Conservation (phyloP, 257 asterid species). For the Lantana camara region DNA sequence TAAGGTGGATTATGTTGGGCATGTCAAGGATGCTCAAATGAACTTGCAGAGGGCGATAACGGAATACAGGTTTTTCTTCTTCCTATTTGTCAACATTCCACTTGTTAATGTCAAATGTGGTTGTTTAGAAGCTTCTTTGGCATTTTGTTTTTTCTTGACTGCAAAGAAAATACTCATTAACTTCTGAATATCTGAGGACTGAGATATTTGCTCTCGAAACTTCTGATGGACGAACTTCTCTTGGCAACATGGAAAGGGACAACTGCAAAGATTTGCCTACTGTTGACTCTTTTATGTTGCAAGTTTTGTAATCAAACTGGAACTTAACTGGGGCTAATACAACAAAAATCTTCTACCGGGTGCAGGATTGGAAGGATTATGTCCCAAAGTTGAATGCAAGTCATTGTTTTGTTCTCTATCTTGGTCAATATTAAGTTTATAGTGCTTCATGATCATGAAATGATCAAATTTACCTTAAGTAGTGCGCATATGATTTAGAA, state of each 20-base stretch:
- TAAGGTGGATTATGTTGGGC: conserved; percentile 80
- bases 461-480: background rate
- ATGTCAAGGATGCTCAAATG: conserved; percentile 83
- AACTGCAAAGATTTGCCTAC: background rate
- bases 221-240: conserved; percentile 16
- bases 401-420: background rate
- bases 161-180: conserved; percentile 18
- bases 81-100: conserved; percentile 24
- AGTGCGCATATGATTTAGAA: background rate
- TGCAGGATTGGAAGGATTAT: conserved; percentile 2
- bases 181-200: no score
- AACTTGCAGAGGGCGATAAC: conserved; percentile 67
- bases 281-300: conserved; percentile 20
- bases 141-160: conserved; percentile 21
- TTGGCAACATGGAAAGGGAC: conserved; percentile 15
- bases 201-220: conserved; percentile 13
- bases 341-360: conserved; percentile 7
- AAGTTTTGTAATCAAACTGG: conserved; percentile 5
- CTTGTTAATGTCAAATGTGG: conserved; percentile 23
- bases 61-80: conserved; percentile 65
- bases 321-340: conserved; percentile 7
- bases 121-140: conserved; percentile 15
- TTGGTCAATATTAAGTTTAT: background rate
- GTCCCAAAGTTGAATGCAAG: background rate
- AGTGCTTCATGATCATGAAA: conserved; percentile 1